Evolutionary conservation across 306 rosid species (phyloP).

Genomic region (Corylus heterophylla): DNA sequence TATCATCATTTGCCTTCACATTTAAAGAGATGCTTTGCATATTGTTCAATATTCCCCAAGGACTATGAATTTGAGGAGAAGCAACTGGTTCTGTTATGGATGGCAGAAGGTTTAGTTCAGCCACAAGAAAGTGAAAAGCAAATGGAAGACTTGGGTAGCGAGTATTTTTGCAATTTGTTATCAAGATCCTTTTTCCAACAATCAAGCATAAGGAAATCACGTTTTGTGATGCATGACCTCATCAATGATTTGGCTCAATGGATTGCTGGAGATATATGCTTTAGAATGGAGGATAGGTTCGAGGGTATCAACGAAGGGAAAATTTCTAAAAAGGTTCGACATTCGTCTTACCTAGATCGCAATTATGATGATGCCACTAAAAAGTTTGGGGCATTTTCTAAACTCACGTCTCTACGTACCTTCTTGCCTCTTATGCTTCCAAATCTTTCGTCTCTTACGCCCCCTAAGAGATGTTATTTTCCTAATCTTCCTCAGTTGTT

Average conservation of each 20-base stretch:
- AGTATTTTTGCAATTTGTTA: background rate
- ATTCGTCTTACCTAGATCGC: background rate
- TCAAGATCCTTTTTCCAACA: background rate
- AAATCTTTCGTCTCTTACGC: too few relatives aligned
- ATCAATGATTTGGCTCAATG: conserved; percentile 5
- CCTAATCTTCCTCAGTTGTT: background rate
- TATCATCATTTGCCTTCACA: conserved; percentile 1
- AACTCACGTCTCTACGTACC: conserved; percentile 56
- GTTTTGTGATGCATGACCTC: background rate
- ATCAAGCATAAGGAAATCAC: background rate
- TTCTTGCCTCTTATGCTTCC: conserved; percentile 27
- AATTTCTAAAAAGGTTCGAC: background rate
- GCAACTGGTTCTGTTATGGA: background rate
- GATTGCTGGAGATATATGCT: too few relatives aligned
- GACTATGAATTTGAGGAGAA: background rate
- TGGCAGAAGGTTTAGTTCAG: background rate
- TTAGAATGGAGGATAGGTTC: fast-evolving
- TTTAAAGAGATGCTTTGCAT: conserved; percentile 17
- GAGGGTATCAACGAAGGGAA: too few relatives aligned
- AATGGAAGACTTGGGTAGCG: background rate
- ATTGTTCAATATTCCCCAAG: conserved; percentile 13
- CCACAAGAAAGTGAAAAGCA: background rate
- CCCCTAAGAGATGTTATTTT: background rate
- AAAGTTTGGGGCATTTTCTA: background rate
- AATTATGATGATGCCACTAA: background rate